These are phyloP conservation scores for Chlamydomonas schloesseri DNA, from an alignment of 139 green algal genomes.

Conservation along the genomic window DNA sequence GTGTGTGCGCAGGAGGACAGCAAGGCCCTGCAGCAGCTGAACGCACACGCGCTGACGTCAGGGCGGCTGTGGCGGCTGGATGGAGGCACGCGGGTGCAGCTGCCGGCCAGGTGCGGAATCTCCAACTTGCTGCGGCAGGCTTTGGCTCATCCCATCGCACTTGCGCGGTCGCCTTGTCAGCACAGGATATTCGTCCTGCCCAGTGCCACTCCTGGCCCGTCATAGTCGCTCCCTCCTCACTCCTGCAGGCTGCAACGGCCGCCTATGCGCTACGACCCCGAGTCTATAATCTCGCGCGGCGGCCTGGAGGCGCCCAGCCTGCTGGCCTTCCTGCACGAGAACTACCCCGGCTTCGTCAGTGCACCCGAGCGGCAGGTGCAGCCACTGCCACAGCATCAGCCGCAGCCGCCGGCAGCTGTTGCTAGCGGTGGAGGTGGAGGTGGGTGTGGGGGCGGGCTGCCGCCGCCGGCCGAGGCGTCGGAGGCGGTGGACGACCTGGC, in stretches of 20 bases:
- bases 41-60: background rate
- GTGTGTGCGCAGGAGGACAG: constrained; percentile 3
- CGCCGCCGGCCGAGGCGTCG: no score
- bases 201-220: no score
- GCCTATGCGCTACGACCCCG: constrained; percentile 52
- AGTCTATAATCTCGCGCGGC: constrained; percentile 37
- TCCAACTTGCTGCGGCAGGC: no score
- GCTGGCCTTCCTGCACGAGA: constrained; percentile 34
- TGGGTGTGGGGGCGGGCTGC: background rate
- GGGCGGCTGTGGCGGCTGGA: constrained; percentile 3
- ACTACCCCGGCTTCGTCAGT: constrained; percentile 28
- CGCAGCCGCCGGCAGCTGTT: no score
- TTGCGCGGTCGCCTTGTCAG: no score
- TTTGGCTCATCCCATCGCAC: no score
- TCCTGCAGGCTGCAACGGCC: background rate
- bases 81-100: background rate
- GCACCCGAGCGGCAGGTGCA: no score
- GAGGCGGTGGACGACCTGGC: constrained; percentile 14
- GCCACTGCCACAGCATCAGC: no score
- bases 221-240: no score
- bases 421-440: no score
- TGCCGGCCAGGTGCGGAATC: constrained; percentile 6
- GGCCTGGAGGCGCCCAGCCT: constrained; percentile 41
- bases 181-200: no score
- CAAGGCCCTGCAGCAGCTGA: constrained; percentile 23